Percentiles rank a stretch among this genome's conserved stretches.
phyloP scores from a whole-genome alignment of 1,284 basidiomycete genomes.

The Bondarzewia mesenterica region DNA sequence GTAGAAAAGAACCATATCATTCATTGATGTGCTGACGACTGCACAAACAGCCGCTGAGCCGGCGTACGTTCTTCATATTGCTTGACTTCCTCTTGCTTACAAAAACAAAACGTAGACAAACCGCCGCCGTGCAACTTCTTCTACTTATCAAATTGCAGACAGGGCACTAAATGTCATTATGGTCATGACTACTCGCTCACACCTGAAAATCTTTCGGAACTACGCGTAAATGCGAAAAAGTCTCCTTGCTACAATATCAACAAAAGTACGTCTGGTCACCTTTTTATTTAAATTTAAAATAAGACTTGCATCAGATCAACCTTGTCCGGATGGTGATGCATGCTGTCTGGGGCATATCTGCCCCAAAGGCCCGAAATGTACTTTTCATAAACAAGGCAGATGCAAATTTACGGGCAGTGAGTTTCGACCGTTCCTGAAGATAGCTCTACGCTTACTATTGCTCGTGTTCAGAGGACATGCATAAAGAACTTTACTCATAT shows the following conservation, averaged over 20 bases:
- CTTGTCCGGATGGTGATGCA: slow-evolving; percentile 22
- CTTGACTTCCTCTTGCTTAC: no score
- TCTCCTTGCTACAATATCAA: slow-evolving; percentile 29
- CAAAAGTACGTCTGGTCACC: slow-evolving; percentile 19
- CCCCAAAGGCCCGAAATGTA: slow-evolving; percentile 25
- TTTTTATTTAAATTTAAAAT: neutral
- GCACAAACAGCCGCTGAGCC: neutral
- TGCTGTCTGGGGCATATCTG: slow-evolving; percentile 27
- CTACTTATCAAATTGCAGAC: slow-evolving; percentile 30
- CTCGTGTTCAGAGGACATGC: no score
- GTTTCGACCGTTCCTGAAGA: no score
- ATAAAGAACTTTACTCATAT: no score
- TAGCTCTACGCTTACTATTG: no score
- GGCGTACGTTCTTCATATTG: no score
- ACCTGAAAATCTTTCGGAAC: slow-evolving; percentile 23
- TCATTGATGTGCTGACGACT: no score
- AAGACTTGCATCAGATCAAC: slow-evolving; percentile 7
- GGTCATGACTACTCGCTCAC: slow-evolving; percentile 31
- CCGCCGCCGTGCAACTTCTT: slow-evolving; percentile 34
- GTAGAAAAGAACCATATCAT: no score
- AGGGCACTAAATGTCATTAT: slow-evolving; percentile 29
- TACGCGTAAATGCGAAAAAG: slow-evolving; percentile 31
- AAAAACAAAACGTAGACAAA: slow-evolving; percentile 27
- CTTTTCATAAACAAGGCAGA: slow-evolving; percentile 22
- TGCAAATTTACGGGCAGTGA: slow-evolving; percentile 29